Conservation (phyloP, 2,329 filamentous ascomycete species). For the Colletotrichum theobromicola region DNA sequence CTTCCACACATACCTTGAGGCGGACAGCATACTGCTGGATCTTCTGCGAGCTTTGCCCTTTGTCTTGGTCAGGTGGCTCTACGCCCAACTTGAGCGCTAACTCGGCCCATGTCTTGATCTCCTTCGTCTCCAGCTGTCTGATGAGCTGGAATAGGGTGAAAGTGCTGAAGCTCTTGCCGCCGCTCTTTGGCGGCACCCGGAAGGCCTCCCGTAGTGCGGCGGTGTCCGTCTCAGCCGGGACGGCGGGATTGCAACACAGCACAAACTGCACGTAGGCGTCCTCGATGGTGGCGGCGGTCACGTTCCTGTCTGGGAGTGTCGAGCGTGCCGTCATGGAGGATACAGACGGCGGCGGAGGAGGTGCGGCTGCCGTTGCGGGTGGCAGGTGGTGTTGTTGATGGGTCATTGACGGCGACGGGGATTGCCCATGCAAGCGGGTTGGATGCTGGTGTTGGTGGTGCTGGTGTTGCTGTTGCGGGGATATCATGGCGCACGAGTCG, state of each 20-base stretch:
- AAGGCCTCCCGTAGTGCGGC: conserved; percentile 77
- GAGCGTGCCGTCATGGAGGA: background rate
- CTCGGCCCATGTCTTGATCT: conserved; percentile 93
- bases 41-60: conserved; percentile 90
- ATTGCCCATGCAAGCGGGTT: background rate
- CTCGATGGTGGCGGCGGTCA: conserved; percentile 75
- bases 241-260: conserved; percentile 86
- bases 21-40: conserved; percentile 94
- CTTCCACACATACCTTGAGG: conserved; percentile 68
- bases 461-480: conserved; percentile 3
- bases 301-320: conserved; percentile 69
- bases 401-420: background rate
- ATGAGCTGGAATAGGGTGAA: conserved; percentile 81
- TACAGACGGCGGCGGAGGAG: background rate
- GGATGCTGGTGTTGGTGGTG: background rate
- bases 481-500: conserved; percentile 10
- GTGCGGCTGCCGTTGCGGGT: background rate
- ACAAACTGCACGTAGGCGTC: conserved; percentile 86
- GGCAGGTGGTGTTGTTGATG: background rate
- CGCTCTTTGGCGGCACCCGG: conserved; percentile 80
- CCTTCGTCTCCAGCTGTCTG: conserved; percentile 76
- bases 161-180: conserved; percentile 84
- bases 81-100: conserved; percentile 87
- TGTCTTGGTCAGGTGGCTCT: conserved; percentile 79
- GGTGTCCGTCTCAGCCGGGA: conserved; percentile 74